These are phyloP conservation scores for Cryphonectria carpinicola DNA, from an alignment of 2,329 filamentous ascomycete genomes.

Conservation along the genomic window DNA sequence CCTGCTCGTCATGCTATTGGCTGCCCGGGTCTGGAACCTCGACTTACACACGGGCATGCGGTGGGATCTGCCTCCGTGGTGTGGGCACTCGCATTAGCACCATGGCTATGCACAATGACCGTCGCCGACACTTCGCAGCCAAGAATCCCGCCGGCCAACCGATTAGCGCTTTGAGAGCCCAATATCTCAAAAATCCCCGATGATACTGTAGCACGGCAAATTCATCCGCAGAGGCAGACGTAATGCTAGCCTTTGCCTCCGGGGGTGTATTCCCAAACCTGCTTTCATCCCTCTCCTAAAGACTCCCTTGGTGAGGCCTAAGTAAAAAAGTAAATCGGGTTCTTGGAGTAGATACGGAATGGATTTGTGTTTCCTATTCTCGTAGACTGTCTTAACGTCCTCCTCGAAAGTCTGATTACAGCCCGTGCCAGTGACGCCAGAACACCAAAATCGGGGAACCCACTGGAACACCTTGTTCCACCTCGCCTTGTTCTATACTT, in stretches of 20 bases:
- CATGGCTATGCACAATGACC: conserved; percentile 9
- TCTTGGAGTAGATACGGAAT: neutral
- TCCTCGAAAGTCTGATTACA: conserved; percentile 1
- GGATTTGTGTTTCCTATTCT: neutral
- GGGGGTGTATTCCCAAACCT: neutral
- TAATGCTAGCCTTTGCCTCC: neutral
- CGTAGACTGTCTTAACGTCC: neutral
- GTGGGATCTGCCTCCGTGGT: conserved; percentile 18
- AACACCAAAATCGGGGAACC: neutral
- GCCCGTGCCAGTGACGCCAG: conserved; percentile 19
- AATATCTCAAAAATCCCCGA: neutral
- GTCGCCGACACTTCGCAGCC: neutral
- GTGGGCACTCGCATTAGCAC: conserved; percentile 14
- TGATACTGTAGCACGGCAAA: neutral
- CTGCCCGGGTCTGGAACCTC: neutral
- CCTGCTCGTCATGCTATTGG: conserved; percentile 7
- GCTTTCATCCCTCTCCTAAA: neutral
- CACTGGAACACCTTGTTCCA: neutral
- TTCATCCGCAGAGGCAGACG: neutral
- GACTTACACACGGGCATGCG: conserved; percentile 17
- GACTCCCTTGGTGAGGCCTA: neutral
- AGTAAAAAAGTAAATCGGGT: neutral
- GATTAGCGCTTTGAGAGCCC: neutral
- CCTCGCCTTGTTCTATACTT: neutral
- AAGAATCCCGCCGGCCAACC: neutral